A percentile compares a stretch with the other conserved stretches of the same genome.
These are phyloP conservation scores for Phaseolus lunatus DNA, from an alignment of 306 rosid genomes.

Conservation along the genomic window DNA sequence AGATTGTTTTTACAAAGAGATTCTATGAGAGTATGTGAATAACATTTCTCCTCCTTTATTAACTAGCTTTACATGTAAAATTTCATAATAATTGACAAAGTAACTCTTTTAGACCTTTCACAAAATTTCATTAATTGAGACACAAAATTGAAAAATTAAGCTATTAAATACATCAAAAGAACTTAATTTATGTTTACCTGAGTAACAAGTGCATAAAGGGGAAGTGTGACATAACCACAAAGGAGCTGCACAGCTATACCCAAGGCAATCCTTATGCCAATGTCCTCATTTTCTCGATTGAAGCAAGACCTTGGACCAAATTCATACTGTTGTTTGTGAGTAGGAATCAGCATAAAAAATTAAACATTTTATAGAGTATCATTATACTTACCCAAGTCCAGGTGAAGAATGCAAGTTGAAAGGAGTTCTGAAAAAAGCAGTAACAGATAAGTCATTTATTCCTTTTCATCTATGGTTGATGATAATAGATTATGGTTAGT, in stretches of 20 bases:
- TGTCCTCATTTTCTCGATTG: conserved; percentile 51
- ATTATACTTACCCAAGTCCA: conserved; percentile 81
- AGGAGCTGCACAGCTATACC: conserved; percentile 70
- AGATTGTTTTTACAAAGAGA: no score
- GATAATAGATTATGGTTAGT: background rate
- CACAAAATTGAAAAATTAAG: background rate
- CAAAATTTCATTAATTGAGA: no score
- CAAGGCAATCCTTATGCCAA: conserved; percentile 61
- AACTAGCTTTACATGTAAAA: background rate
- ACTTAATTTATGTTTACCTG: conserved; percentile 51
- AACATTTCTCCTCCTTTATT: background rate
- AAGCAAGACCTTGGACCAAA: conserved; percentile 76
- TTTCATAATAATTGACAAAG: background rate
- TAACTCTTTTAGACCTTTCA: no score
- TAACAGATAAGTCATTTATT: background rate
- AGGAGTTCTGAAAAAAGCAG: conserved; percentile 60
- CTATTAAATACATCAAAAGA: background rate
- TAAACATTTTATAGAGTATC: background rate
- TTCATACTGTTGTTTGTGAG: conserved; percentile 62
- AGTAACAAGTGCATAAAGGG: conserved; percentile 75
- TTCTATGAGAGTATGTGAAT: no score
- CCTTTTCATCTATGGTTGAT: conserved; percentile 4
- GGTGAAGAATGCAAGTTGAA: conserved; percentile 78
- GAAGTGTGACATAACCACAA: conserved; percentile 75
- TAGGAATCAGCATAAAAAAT: conserved; percentile 36